Evolutionary conservation across 2,329 filamentous ascomycete species (phyloP).

Genomic region (Neospermospora avenae): DNA sequence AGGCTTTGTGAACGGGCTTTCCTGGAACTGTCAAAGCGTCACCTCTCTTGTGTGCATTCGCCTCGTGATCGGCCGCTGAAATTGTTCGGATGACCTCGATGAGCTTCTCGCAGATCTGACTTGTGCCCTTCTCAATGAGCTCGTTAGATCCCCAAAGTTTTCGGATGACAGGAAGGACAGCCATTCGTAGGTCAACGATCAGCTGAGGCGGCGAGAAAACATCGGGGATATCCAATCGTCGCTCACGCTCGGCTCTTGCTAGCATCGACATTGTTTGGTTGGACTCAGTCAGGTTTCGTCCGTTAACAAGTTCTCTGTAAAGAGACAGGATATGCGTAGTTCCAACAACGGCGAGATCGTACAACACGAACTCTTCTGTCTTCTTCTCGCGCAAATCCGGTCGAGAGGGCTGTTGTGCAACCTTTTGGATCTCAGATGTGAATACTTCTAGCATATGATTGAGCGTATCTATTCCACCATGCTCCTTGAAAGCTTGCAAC

Average conservation of each 20-base stretch:
- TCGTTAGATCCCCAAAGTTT: slow-evolving; percentile 77
- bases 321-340: slow-evolving; percentile 84
- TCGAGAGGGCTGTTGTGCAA: not conserved
- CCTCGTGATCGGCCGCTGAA: slow-evolving; percentile 73
- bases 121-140: slow-evolving; percentile 77
- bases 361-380: slow-evolving; percentile 15
- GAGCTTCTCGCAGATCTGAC: slow-evolving; percentile 71
- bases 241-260: slow-evolving; percentile 50
- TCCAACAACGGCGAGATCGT: slow-evolving; percentile 49
- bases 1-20: slow-evolving; percentile 41
- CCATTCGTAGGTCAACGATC: slow-evolving; percentile 78
- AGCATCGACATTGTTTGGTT: slow-evolving; percentile 55
- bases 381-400: slow-evolving; percentile 37
- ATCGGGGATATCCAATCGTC: slow-evolving; percentile 36
- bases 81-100: slow-evolving; percentile 81
- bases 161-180: slow-evolving; percentile 71
- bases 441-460: slow-evolving; percentile 71
- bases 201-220: slow-evolving; percentile 69
- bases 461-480: slow-evolving; percentile 70
- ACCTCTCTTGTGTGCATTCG: slow-evolving; percentile 56
- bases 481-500: slow-evolving; percentile 81
- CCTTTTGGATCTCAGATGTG: slow-evolving; percentile 52
- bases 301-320: slow-evolving; percentile 71
- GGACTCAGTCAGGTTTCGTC: slow-evolving; percentile 79
- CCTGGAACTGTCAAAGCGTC: slow-evolving; percentile 52